Conservation (phyloP, 2,329 filamentous ascomycete species). For the Sclerotinia trifoliorum region DNA sequence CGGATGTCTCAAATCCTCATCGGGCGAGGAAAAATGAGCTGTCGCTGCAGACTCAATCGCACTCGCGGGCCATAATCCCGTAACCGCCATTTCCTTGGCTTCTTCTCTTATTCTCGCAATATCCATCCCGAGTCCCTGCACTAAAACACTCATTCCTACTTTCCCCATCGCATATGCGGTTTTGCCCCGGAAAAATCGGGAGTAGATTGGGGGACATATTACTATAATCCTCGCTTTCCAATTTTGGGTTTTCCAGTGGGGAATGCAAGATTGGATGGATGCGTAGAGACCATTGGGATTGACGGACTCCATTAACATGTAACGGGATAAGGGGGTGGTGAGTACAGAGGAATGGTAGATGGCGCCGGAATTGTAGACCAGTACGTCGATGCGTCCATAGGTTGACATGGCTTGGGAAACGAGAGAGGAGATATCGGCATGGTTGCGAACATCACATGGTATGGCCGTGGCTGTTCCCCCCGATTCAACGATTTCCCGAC, state of each 20-base stretch:
- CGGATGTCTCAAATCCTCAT: conserved; percentile 62
- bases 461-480: conserved; percentile 65
- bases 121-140: conserved; percentile 81
- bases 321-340: conserved; percentile 72
- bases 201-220: conserved; percentile 82
- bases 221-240: conserved; percentile 68
- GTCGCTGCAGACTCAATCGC: conserved; percentile 76
- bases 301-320: conserved; percentile 73
- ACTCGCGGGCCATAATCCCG: conserved; percentile 78
- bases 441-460: conserved; percentile 67
- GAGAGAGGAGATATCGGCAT: conserved; percentile 57
- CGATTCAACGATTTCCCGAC: conserved; percentile 64
- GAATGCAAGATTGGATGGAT: conserved; percentile 65
- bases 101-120: conserved; percentile 58
- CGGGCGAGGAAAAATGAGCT: conserved; percentile 40
- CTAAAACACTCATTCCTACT: conserved; percentile 77
- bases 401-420: conserved; percentile 49
- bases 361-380: conserved; percentile 81
- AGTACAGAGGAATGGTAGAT: conserved; percentile 81
- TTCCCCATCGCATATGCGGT: conserved; percentile 80
- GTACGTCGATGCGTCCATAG: conserved; percentile 60
- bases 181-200: conserved; percentile 81
- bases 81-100: conserved; percentile 70
- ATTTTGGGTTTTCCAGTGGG: conserved; percentile 56
- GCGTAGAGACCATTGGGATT: conserved; percentile 77